Percentiles rank a stretch among this genome's conserved stretches.
Evolutionary conservation across 805 yeast genomes (phyloP).

Genomic region (Candida saitoana): DNA sequence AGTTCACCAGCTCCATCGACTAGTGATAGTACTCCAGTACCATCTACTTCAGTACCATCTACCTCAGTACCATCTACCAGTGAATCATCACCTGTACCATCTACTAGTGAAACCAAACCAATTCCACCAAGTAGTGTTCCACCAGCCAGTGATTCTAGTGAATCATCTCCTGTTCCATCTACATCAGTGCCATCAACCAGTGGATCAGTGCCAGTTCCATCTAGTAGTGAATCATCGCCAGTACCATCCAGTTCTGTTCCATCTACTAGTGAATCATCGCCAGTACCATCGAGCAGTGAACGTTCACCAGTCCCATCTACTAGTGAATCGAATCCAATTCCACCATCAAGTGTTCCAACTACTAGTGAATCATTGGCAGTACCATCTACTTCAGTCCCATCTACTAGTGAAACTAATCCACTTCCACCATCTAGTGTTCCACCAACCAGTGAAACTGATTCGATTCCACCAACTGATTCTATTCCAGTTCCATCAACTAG

Average conservation of each 20-base stretch:
- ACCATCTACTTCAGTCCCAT: background rate
- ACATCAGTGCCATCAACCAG: background rate
- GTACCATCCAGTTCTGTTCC: background rate
- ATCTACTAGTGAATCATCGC: background rate
- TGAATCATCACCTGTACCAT: background rate
- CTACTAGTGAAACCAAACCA: background rate
- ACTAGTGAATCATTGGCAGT: too few relatives aligned
- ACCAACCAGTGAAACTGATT: background rate
- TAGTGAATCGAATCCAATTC: background rate
- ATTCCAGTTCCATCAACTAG: background rate
- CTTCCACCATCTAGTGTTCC: background rate
- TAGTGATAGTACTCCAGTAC: background rate
- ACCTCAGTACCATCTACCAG: background rate
- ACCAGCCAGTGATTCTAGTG: background rate
- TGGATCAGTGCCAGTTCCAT: background rate
- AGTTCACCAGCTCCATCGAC: background rate
- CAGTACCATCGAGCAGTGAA: background rate
- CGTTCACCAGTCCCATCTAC: background rate
- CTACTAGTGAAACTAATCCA: background rate
- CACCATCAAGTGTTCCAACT: background rate
- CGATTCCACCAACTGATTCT: background rate
- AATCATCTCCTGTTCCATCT: background rate
- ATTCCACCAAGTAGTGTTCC: background rate
- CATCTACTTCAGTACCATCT: background rate
- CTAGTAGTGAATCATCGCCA: background rate